A percentile compares a stretch with the other conserved stretches of the same genome.
phyloP scores from a whole-genome alignment of 495 filamentous ascomycete genomes.

The Cudoniella acicularis region DNA sequence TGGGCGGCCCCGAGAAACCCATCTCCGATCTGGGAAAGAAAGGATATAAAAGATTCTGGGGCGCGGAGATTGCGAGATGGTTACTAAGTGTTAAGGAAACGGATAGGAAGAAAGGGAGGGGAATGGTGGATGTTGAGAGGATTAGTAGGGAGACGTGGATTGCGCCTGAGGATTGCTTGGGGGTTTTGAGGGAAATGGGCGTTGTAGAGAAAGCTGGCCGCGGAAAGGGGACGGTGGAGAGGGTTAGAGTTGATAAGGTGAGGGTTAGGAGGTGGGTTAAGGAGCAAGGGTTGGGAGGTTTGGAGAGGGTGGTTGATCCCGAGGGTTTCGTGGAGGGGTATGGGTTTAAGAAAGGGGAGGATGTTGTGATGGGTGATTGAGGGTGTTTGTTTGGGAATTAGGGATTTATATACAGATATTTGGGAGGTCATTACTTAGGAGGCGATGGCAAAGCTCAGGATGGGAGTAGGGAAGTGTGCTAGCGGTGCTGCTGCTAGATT shows the following conservation, averaged over 20 bases:
- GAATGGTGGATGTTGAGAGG: conserved; percentile 35
- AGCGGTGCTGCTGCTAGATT: too few relatives aligned
- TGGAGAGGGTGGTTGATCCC: conserved; percentile 50
- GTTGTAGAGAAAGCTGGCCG: conserved; percentile 52
- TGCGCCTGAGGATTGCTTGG: conserved; percentile 73
- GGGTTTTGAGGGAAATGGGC: conserved; percentile 73
- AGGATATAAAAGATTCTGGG: conserved; percentile 83
- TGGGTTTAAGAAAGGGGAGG: conserved; percentile 27
- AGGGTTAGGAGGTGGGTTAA: conserved; percentile 52
- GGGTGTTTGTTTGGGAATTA: background rate
- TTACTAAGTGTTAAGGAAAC: conserved; percentile 37
- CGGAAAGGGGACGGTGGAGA: conserved; percentile 34
- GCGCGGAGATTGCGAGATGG: conserved; percentile 68
- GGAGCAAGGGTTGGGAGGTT: conserved; percentile 38
- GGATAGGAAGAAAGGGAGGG: conserved; percentile 38
- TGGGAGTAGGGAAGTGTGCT: too few relatives aligned
- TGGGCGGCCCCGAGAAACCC: conserved; percentile 92
- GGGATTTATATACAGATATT: background rate
- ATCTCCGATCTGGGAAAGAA: conserved; percentile 77
- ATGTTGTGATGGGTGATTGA: conserved; percentile 23
- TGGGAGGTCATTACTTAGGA: background rate
- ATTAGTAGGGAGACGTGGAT: conserved; percentile 67
- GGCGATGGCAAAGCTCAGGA: too few relatives aligned
- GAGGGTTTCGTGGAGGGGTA: conserved; percentile 54
- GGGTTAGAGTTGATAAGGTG: conserved; percentile 50